Evolutionary conservation across 2,329 filamentous ascomycete genomes (phyloP), one percentile per base, ranked within the genome.

Genomic region (Gremmenia infestans): DNA sequence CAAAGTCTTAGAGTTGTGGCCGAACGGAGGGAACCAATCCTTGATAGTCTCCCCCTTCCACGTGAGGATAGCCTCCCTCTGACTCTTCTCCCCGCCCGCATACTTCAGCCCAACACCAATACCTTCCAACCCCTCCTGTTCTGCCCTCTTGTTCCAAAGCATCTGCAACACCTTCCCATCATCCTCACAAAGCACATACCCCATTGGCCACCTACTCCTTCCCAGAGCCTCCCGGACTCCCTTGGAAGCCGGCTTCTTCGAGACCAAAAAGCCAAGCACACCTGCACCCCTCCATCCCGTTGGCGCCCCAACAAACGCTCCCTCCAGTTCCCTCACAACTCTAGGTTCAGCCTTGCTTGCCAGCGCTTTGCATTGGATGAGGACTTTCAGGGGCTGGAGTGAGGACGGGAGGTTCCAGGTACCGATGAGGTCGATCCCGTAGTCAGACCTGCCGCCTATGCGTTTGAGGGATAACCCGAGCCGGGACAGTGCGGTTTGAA

Each of bases 191-290:
- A 81, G 82, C 25, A 89, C 71, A 65, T 84, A 95, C 0, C 85
- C 85, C 77, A 96, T 81, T 0, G 91, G 88, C 74, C 81, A 85
- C 39, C 74, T 71, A 67, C 87, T 88, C 56, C 82, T 75, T 4
- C 79, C 79, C 62, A 97, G 67, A 23, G 89, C 84, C 48, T 91
- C 85, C 55, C 89, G 76, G 3, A 95, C 84, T 1, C 92, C 93
- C 66, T 83, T 88, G 0, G 91, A 96, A 35, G 91, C 88, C 52
- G 83, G 77, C 58, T 80, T 77, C 60, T 86, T 83, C 3, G 83
- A 81, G 23, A 88, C 86, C 53, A 97, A 72, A 15, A 96, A 67
- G 0, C 84, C 92, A 36, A 96, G 70, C 5, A 88, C 83, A 14
- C 80, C 78, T 1, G 76, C 70, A 0, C 80, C 82, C 52, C 83